Evolutionary conservation across 1,284 basidiomycete genomes (phyloP).

Genomic region (Cryptococcus hybrid): DNA sequence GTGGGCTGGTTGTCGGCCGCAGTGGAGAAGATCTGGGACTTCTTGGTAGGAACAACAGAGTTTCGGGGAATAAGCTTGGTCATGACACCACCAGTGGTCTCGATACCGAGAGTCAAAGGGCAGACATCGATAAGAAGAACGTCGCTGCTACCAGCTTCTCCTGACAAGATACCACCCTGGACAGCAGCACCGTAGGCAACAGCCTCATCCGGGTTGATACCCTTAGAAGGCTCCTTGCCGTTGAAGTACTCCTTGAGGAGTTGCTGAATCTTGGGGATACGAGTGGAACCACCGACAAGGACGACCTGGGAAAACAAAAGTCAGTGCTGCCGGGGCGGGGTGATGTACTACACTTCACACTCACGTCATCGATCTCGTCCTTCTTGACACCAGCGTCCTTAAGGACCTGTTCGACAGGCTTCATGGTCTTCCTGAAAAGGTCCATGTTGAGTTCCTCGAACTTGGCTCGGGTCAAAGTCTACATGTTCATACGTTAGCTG

Average conservation of each 20-base stretch:
- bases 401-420: constrained; percentile 97
- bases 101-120: constrained; percentile 93
- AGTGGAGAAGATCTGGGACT: constrained; percentile 97
- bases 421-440: constrained; percentile 98
- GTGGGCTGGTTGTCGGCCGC: constrained; percentile 92
- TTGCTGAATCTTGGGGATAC: constrained; percentile 98
- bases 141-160: constrained; percentile 67
- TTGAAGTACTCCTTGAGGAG: constrained; percentile 99
- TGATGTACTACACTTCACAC: no score
- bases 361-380: constrained; percentile 89
- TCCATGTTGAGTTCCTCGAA: constrained; percentile 99
- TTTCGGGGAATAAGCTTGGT: constrained; percentile 89
- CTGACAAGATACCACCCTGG: constrained; percentile 94
- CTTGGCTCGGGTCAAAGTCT: constrained; percentile 88
- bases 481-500: constrained; percentile 3
- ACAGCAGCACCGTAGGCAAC: constrained; percentile 97
- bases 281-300: constrained; percentile 95
- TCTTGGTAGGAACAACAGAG: constrained; percentile 97
- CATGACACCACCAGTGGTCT: constrained; percentile 98
- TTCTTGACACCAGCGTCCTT: constrained; percentile 98
- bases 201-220: constrained; percentile 94
- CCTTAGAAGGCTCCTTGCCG: constrained; percentile 94
- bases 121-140: constrained; percentile 95
- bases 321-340: no score
- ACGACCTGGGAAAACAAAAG: constrained; percentile 46